phyloP scores from a whole-genome alignment of 2,329 filamentous ascomycete genomes.

The Sporothrix sp. region DNA sequence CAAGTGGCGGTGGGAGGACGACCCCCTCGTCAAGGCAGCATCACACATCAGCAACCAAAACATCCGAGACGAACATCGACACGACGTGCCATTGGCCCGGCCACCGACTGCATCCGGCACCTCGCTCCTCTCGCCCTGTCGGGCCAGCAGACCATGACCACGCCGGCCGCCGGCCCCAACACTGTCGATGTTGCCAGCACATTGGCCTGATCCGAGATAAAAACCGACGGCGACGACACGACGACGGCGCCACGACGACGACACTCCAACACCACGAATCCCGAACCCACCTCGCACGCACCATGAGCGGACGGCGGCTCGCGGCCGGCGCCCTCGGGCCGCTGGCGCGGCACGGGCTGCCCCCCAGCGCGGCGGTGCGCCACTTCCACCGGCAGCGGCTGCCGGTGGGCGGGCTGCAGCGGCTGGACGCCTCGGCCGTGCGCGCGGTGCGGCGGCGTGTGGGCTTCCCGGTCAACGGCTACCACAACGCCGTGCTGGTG shows the following conservation, averaged over 20 bases:
- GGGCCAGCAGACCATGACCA: slow-evolving; percentile 7
- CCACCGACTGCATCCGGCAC: neutral
- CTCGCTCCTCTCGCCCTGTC: neutral
- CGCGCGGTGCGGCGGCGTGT: slow-evolving; percentile 52
- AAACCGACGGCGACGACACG: neutral
- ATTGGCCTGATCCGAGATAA: slow-evolving; percentile 1
- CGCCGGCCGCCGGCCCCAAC: slow-evolving; percentile 1
- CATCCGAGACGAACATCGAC: neutral
- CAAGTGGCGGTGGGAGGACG: slow-evolving; percentile 11
- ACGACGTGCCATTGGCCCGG: neutral
- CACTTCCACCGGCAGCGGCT: slow-evolving; percentile 52
- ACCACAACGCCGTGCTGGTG: slow-evolving; percentile 66
- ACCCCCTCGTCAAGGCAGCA: slow-evolving; percentile 3
- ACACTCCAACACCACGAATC: neutral
- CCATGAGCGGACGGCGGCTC: slow-evolving; percentile 65
- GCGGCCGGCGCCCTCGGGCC: slow-evolving; percentile 58
- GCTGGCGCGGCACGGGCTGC: slow-evolving; percentile 50
- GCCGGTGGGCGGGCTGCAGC: slow-evolving; percentile 58
- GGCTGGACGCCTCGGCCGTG: slow-evolving; percentile 49
- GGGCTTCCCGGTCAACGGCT: slow-evolving; percentile 73
- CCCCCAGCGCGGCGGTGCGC: slow-evolving; percentile 43
- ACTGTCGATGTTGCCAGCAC: slow-evolving; percentile 4
- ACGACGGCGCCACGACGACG: neutral
- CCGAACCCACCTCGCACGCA: neutral
- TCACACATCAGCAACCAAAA: neutral